A percentile compares a stretch with the other conserved stretches of the same genome.
Conservation (phyloP, 345 rosid species). For the Hypericum androsaemum region DNA sequence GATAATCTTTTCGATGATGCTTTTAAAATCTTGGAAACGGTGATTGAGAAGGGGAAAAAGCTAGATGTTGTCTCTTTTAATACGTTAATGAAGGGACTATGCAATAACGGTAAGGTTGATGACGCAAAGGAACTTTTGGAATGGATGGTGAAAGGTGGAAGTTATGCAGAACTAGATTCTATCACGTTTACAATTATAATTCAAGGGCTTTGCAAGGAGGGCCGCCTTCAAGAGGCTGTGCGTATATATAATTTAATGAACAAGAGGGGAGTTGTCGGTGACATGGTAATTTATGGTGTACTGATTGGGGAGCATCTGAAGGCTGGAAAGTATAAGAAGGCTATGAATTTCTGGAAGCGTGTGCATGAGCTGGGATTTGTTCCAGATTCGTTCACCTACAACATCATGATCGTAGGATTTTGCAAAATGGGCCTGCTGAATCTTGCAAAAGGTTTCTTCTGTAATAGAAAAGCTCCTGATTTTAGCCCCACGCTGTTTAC, state of each 20-base stretch:
- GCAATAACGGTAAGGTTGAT: conserved; percentile 37
- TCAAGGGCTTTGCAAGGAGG: conserved; percentile 46
- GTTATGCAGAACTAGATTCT: conserved; percentile 33
- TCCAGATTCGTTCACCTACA: conserved; percentile 42
- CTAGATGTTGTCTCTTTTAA: conserved; percentile 49
- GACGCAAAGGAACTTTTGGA: conserved; percentile 45
- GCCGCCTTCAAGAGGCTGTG: conserved; percentile 36
- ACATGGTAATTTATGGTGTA: conserved; percentile 34
- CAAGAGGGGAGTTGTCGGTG: conserved; percentile 33
- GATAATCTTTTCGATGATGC: conserved; percentile 41
- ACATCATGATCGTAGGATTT: conserved; percentile 42
- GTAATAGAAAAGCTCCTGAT: conserved; percentile 34
- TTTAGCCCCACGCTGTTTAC: conserved; percentile 30
- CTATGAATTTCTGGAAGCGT: conserved; percentile 51
- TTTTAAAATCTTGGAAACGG: conserved; percentile 34
- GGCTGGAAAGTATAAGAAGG: conserved; percentile 35
- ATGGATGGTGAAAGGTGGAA: conserved; percentile 26
- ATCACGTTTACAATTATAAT: conserved; percentile 41
- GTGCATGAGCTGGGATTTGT: conserved; percentile 27
- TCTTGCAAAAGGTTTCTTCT: conserved; percentile 50
- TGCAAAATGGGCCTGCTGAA: conserved; percentile 43
- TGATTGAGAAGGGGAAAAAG: conserved; percentile 45
- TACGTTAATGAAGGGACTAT: conserved; percentile 41
- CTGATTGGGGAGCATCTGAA: conserved; percentile 39
- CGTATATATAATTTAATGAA: conserved; percentile 35